These are phyloP conservation scores for Neonectria punicea DNA, from an alignment of 2,329 filamentous ascomycete species.

Conservation along the genomic window DNA sequence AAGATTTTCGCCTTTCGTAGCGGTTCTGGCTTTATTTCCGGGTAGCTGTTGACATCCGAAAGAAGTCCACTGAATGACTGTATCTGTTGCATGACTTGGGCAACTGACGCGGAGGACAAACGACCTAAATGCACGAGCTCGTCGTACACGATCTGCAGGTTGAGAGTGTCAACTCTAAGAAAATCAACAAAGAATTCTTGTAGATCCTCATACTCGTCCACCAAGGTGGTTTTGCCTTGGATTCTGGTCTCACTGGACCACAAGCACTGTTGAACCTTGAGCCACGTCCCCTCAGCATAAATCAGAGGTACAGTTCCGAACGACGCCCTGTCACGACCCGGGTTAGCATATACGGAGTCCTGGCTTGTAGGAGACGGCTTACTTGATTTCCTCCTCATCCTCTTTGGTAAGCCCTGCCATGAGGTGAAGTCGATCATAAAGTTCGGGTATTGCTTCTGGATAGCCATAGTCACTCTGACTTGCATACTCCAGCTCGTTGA, in stretches of 20 bases:
- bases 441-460: background rate
- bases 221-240: background rate
- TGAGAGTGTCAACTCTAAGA: conserved; percentile 8
- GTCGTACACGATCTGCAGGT: conserved; percentile 2
- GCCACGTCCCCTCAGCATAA: background rate
- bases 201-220: background rate
- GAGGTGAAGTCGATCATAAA: background rate
- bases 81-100: background rate
- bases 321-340: background rate
- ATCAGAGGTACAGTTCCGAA: background rate
- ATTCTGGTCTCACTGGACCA: conserved; percentile 9
- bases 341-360: background rate
- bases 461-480: background rate
- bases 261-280: conserved; percentile 1
- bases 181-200: conserved; percentile 9
- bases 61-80: background rate
- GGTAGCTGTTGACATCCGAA: background rate
- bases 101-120: background rate
- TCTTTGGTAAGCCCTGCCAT: background rate
- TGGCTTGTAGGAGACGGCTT: background rate
- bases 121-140: background rate
- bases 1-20: background rate
- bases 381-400: background rate
- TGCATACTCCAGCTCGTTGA: background rate
- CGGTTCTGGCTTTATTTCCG: background rate